Evolutionary conservation across 2,329 filamentous ascomycete species (phyloP), one percentile per base, ranked within the genome.

Genomic region (Triangularia verruculosa): DNA sequence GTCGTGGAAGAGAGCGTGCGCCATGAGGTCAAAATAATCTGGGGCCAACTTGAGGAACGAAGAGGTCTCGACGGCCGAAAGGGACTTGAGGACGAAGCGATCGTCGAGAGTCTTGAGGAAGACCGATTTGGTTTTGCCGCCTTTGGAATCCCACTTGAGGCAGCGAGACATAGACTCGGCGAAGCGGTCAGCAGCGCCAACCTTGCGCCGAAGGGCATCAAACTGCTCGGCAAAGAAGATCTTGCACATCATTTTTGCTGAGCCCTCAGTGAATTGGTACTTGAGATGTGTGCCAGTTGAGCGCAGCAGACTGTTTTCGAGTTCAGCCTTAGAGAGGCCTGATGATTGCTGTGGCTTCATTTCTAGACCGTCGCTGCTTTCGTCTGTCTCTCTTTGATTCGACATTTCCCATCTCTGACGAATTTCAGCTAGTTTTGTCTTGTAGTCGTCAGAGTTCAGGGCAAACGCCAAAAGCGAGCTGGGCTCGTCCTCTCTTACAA

Each of bases 201-300:
- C 98, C 76, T 97, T 97, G 62, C 91, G 86, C 62, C 95, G 88
- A 43, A 99, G 83, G 2, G 95, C 95, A 77, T 99, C 95, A 70
- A 99, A 99, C 67, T 97, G 95, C 75, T 98, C 95, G 0, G 95
- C 95, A 72, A 96, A 99, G 77, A 99, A 98, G 55, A 99, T 95
- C 77, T 99, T 99, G 81, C 96, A 98, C 57, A 94, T 89, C 85
- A 97, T 96, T 71, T 90, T 92, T 2, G 96, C 94, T n/a, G 91
- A 88, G 0, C 94, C 93, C 74, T 97, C 93, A 27, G 89, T 89
- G 77, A 98, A 99, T 65, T 96, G 92, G 74, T 97, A 99, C 73
- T 96, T 96, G 69, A 97, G 87, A 75, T 99, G 95, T 1, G 92
- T 97, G 39, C 94, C 93, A 0, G 92, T 96, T 28, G 89, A 85